Evolutionary conservation across 176 grass and related monocot genomes (phyloP).

Genomic region (Tuctoria greenei): DNA sequence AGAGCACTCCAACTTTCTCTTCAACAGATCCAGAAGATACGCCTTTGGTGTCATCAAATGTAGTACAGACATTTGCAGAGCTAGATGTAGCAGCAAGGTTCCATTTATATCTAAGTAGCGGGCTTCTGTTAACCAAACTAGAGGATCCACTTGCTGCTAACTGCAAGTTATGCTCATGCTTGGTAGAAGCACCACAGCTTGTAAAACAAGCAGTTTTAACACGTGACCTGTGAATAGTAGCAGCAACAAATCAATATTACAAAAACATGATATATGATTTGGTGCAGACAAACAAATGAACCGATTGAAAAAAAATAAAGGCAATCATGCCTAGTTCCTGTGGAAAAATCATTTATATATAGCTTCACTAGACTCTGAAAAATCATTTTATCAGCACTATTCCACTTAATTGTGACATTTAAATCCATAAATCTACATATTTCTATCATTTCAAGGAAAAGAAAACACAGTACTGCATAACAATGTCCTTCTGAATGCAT

Average conservation of each 20-base stretch:
- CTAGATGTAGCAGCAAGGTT: slow-evolving; percentile 32
- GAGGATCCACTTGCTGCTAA: slow-evolving; percentile 30
- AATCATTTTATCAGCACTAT: not conserved
- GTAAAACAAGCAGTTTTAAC: slow-evolving; percentile 1
- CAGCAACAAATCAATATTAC: slow-evolving; percentile 14
- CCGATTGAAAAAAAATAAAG: not conserved
- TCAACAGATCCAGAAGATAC: slow-evolving; percentile 31
- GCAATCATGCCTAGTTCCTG: not conserved
- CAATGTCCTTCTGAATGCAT: not conserved
- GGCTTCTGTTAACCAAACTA: slow-evolving; percentile 25
- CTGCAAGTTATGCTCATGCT: slow-evolving; percentile 12
- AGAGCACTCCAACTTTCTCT: slow-evolving; percentile 86
- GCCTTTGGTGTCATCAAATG: slow-evolving; percentile 34
- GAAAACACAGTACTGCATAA: not conserved
- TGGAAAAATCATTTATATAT: not conserved
- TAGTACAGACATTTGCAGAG: slow-evolving; percentile 34
- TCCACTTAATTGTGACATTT: not conserved
- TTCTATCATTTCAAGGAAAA: not conserved
- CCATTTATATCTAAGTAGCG: slow-evolving; percentile 18
- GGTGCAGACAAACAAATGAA: not conserved
- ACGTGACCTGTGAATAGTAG: slow-evolving; percentile 31
- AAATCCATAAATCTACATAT: not conserved
- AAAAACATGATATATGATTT: not conserved
- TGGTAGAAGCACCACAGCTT: slow-evolving; percentile 4
- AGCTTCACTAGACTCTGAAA: not conserved